phyloP scores from a whole-genome alignment of 495 filamentous ascomycete genomes.

The Elaphomyces granulatus region DNA sequence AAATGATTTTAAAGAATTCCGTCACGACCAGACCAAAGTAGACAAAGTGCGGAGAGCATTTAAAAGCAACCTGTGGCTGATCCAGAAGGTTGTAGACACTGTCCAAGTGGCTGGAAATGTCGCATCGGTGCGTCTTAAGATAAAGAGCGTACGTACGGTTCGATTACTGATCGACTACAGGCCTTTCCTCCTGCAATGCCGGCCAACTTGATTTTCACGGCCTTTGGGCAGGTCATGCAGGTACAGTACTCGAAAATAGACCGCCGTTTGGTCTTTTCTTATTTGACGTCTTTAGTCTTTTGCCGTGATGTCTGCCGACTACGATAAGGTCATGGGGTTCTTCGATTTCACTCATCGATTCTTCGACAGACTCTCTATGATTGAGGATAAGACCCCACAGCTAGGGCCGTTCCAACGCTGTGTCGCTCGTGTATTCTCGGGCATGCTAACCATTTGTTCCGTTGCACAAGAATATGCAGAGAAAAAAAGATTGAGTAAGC shows the following conservation, averaged over 20 bases:
- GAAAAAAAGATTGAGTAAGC: conserved; percentile 9
- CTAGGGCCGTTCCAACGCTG: conserved; percentile 10
- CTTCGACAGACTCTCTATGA: conserved; percentile 13
- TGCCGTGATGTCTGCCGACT: conserved; percentile 15
- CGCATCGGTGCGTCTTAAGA: not conserved
- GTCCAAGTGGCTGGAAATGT: conserved; percentile 3
- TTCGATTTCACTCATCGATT: conserved; percentile 14
- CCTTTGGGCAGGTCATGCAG: conserved; percentile 14
- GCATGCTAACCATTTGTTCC: conserved; percentile 11
- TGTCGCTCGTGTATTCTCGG: conserved; percentile 13
- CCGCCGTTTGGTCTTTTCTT: not conserved
- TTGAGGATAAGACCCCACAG: conserved; percentile 10
- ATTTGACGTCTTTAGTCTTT: conserved; percentile 8
- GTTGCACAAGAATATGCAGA: conserved; percentile 14
- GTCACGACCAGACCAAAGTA: conserved; percentile 1
- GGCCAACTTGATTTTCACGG: conserved; percentile 11
- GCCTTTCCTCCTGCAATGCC: conserved; percentile 12
- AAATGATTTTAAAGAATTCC: conserved; percentile 1
- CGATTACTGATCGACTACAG: not conserved
- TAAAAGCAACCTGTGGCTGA: conserved; percentile 4
- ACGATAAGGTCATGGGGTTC: conserved; percentile 14
- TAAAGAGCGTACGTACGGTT: not conserved
- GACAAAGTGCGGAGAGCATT: conserved; percentile 2
- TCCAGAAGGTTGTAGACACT: conserved; percentile 1
- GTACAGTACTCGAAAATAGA: not conserved